Base-by-base conservation (phyloP, 108 stramenopile genomes). In the Cyclotella sp. region DNA sequence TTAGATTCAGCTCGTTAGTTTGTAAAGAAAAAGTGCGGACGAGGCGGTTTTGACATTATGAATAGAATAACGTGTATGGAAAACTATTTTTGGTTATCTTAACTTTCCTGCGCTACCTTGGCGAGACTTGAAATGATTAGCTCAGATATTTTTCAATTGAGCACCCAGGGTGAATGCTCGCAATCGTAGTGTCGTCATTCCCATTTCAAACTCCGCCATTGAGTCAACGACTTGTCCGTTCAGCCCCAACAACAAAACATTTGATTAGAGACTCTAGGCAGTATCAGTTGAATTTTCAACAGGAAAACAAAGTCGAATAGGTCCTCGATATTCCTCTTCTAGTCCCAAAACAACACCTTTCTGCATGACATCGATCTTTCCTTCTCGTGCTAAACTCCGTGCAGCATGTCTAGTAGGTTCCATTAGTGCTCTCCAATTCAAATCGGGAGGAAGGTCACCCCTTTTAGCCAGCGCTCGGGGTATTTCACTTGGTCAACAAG, bases 401-500 rank as follows among this genome's bases (percentile, higher is more conserved):
- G 78, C 82, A 41, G 82, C 82, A 46, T 45, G 41, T 44, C 82
- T 83, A 19, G 82, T 83, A 43, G 82, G 78, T 54, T 68, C 71
- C 82, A 83, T 83, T 27, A 83, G 27, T 46, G 42, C 58, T 64
- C 73, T 72, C 82, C 82, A 83, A 47, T 83, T 68, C 21, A 41
- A 30, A 19, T 42, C 58, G 12, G 69, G n/a, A 66, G 74, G 55
- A 7, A 81, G 40, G 0, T 71, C 74, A 26, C 80, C 80, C 63
- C 74, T 68, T 64, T 79, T 75, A 0, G 42, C 41, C 1, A 83
- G 24, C 14, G 51, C 18, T 5, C 82, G 82, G 10, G 82, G 82
- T 29, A 83, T 79, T 40, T 83, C 82, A 51, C 82, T 83, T 13
- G 82, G 82, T 83, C 82, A 83, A 73, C 82, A 83, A 14, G 82